Base-by-base conservation (phyloP, 1,284 basidiomycete species). In the Porodaedalea pini region DNA sequence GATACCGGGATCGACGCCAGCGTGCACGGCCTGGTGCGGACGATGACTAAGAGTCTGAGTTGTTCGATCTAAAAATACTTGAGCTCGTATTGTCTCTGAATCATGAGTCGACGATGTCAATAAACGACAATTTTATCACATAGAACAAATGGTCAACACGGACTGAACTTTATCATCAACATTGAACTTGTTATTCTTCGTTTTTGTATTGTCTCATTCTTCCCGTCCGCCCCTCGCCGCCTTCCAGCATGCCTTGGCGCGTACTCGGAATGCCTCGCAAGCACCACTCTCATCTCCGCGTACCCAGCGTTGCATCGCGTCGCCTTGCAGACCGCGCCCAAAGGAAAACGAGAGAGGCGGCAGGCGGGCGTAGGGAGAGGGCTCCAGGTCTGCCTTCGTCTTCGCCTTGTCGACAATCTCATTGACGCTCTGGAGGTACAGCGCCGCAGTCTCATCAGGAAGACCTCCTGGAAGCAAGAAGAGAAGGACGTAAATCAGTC, bases 281-380 rank as follows among this genome's bases (percentile, higher is more conserved):
- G 75, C 71, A 21, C 68, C 69, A 25, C 67, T 59, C 57, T 76
- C 70, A 51, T 80, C 78, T 1, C 75, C 77, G 54, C 61, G 68
- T 3, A 71, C 71, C 77, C 78, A 81, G 48, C 70, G 67, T 52
- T 71, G 68, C 70, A 78, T 75, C 4, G 78, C 75, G 17, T 77
- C 75, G 1, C 76, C 75, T 65, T 82, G 80, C 36, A 81, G 61
- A 10, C 76, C 77, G 29, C 77, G 64, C 23, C 79, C 77, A 65
- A 78, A 81, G 15, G 78, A 79, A 64, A 81, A 80, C 3, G 75
- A 74, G 39, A 80, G 61, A 13, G 69, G 69, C 21, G 76, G 77
- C 6, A 78, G 67, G 4, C 74, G 68, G 23, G 68, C 64, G 44
- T 77, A 71, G 23, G 67, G 64, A 39, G 69, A 73, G 49, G 67